A percentile compares a stretch with the other conserved stretches of the same genome.
phyloP scores from a whole-genome alignment of 257 asterid genomes.

The Solanum corneliomulleri region DNA sequence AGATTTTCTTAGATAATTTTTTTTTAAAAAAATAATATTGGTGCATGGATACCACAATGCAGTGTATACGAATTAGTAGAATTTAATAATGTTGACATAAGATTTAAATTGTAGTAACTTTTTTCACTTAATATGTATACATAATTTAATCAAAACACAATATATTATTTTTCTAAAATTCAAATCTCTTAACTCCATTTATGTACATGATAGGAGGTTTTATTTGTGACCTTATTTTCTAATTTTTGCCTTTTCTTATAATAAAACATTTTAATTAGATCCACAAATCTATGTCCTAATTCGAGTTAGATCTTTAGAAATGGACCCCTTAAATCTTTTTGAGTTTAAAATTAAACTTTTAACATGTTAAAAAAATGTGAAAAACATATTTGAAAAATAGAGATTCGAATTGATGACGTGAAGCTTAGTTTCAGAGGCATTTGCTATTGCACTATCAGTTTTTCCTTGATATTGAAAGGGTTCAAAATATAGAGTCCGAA shows the following conservation, averaged over 20 bases:
- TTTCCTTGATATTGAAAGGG: too few relatives aligned
- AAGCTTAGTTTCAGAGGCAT: too few relatives aligned
- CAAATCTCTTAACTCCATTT: background rate
- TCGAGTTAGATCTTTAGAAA: too few relatives aligned
- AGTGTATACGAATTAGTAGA: background rate
- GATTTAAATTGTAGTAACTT: background rate
- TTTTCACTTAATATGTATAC: background rate
- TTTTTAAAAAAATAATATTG: background rate
- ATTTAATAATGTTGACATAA: background rate
- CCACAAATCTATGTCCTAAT: background rate
- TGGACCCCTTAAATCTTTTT: too few relatives aligned
- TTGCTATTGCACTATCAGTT: too few relatives aligned
- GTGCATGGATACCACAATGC: background rate
- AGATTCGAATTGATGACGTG: too few relatives aligned
- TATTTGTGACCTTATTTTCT: background rate
- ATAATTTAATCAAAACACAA: background rate
- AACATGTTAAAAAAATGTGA: too few relatives aligned
- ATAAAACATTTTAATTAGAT: background rate
- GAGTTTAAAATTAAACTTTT: too few relatives aligned
- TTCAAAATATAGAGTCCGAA: too few relatives aligned
- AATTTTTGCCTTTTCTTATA: background rate
- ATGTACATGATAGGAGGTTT: background rate
- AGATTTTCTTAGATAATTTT: background rate
- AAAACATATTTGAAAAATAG: too few relatives aligned
- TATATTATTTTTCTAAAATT: background rate